Conservation (phyloP, 208 protist genomes). For the Zelonia costaricensis region DNA sequence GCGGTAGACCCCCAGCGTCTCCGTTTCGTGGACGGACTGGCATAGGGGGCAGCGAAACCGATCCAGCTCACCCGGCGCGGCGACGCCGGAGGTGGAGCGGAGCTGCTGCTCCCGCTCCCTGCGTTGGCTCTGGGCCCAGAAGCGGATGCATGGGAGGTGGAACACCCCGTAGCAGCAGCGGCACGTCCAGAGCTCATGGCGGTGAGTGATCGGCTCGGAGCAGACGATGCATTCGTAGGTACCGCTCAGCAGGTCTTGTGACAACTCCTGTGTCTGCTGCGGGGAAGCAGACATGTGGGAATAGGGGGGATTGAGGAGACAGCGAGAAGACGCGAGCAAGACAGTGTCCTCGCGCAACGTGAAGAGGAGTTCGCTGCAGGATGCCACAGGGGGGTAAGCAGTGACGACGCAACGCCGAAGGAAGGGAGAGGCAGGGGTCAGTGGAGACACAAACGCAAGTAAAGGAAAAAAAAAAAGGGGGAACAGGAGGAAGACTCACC, state of each 20-base stretch:
- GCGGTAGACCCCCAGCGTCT: conserved; percentile 32
- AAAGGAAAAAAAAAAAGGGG: conserved; percentile 4
- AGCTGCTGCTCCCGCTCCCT: conserved; percentile 52
- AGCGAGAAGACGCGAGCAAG: not conserved
- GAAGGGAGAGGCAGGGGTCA: not conserved
- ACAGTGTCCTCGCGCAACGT: too few relatives aligned
- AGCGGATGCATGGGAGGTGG: conserved; percentile 67
- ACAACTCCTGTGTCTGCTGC: conserved; percentile 38
- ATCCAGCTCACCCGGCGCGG: conserved; percentile 16
- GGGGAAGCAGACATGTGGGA: conserved; percentile 23
- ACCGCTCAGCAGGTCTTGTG: conserved; percentile 48
- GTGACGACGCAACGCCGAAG: too few relatives aligned
- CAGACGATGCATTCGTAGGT: conserved; percentile 78
- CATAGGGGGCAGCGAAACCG: conserved; percentile 81
- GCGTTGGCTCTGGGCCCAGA: conserved; percentile 51
- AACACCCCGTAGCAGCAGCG: conserved; percentile 69
- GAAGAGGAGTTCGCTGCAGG: too few relatives aligned
- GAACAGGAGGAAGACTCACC: not conserved
- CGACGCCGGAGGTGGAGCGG: conserved; percentile 21
- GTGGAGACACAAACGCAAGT: not conserved
- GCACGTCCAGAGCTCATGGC: conserved; percentile 66
- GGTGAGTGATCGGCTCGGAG: conserved; percentile 48
- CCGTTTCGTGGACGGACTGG: conserved; percentile 32
- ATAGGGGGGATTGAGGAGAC: not conserved
- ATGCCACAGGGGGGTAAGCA: too few relatives aligned